A percentile compares a stretch with the other conserved stretches of the same genome.
Conservation (phyloP, 139 green algal species). For the Coccomyxa sp. region DNA sequence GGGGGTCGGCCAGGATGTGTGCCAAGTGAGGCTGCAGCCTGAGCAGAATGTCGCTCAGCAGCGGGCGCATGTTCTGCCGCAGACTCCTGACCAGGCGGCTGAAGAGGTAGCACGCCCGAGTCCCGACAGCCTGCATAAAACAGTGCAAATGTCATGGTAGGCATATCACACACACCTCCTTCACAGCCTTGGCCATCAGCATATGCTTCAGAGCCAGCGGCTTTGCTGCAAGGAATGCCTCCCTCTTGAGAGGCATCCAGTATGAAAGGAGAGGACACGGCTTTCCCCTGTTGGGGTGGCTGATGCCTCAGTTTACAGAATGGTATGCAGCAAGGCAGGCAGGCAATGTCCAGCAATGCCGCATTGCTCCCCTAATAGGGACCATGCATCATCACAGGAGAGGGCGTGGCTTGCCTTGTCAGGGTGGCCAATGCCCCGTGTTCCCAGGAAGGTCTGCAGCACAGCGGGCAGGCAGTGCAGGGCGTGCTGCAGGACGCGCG, state of each 20-base stretch:
- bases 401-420: constrained; percentile 26
- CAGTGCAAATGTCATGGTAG: not conserved
- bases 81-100: constrained; percentile 69
- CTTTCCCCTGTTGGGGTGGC: too few species aligned
- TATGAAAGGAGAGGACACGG: too few species aligned
- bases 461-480: constrained; percentile 36
- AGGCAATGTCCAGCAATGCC: too few species aligned
- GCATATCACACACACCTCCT: not conserved
- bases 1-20: constrained; percentile 54
- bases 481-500: constrained; percentile 42
- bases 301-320: too few species aligned
- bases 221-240: too few species aligned
- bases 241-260: too few species aligned
- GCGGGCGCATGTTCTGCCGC: constrained; percentile 44
- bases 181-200: not conserved
- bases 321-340: too few species aligned
- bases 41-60: constrained; percentile 49
- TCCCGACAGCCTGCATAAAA: constrained; percentile 16
- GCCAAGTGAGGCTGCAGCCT: constrained; percentile 59
- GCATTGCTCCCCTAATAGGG: too few species aligned
- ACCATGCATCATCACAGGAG: too few species aligned
- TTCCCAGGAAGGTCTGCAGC: constrained; percentile 48
- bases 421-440: constrained; percentile 54
- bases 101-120: constrained; percentile 71
- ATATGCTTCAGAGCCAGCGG: not conserved